Conservation (phyloP, 768 basidiomycete species). For the Boletus pseudo-olivaceus region DNA sequence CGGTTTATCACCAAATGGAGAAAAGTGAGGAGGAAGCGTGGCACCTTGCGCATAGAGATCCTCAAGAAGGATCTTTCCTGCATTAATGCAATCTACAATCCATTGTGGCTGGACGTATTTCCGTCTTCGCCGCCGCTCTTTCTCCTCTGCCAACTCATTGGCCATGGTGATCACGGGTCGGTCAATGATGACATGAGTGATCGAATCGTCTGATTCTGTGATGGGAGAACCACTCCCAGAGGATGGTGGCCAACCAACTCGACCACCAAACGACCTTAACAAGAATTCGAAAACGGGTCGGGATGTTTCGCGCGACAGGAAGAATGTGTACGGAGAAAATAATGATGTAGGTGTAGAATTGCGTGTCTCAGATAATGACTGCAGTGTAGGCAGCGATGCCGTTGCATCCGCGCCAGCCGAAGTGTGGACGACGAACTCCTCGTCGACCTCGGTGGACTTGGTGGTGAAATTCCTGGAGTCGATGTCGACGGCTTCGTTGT, state of each 20-base stretch:
- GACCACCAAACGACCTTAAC: slow-evolving; percentile 87
- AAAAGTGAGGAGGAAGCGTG: slow-evolving; percentile 88
- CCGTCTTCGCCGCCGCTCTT: slow-evolving; percentile 60
- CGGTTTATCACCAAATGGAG: slow-evolving; percentile 84
- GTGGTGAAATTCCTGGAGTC: slow-evolving; percentile 29
- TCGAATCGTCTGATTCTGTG: slow-evolving; percentile 71
- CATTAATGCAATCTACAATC: slow-evolving; percentile 95
- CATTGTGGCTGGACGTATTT: slow-evolving; percentile 97
- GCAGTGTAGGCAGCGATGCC: slow-evolving; percentile 62
- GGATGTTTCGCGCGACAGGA: slow-evolving; percentile 89
- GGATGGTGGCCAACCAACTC: slow-evolving; percentile 83
- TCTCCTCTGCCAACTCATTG: slow-evolving; percentile 54
- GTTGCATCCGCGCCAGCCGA: slow-evolving; percentile 49
- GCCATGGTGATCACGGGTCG: slow-evolving; percentile 58
- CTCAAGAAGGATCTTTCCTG: slow-evolving; percentile 77
- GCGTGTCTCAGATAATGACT: slow-evolving; percentile 58
- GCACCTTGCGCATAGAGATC: slow-evolving; percentile 84
- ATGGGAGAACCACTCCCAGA: slow-evolving; percentile 81
- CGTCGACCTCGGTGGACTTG: slow-evolving; percentile 39
- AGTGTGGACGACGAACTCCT: slow-evolving; percentile 66
- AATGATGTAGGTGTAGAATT: slow-evolving; percentile 57
- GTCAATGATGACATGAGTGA: slow-evolving; percentile 96
- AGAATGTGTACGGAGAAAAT: slow-evolving; percentile 87
- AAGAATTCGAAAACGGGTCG: slow-evolving; percentile 92
- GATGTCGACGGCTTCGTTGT: slow-evolving; percentile 39